These are phyloP conservation scores for Neophaeococcomyces mojaviensis DNA, from an alignment of 2,329 filamentous ascomycete genomes.

Conservation along the genomic window DNA sequence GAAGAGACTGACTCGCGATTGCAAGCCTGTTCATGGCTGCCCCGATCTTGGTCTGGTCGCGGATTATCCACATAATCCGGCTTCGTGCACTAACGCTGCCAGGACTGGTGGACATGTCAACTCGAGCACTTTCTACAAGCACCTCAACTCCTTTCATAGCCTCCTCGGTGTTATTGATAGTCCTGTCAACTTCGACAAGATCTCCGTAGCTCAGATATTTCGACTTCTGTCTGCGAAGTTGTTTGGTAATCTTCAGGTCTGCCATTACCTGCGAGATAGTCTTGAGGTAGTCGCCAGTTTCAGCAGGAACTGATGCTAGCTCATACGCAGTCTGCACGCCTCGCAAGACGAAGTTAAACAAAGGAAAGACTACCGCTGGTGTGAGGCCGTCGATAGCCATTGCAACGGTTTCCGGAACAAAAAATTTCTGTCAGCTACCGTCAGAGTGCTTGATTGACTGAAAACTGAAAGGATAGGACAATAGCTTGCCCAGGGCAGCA, in stretches of 20 bases:
- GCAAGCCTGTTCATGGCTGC: neutral
- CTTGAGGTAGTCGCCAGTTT: slow-evolving; percentile 1
- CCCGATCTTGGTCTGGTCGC: neutral
- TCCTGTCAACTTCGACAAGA: neutral
- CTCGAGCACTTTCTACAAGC: neutral
- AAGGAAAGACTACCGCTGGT: neutral
- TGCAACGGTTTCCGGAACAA: neutral
- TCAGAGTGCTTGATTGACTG: neutral
- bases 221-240: neutral
- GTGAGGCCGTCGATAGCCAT: neutral
- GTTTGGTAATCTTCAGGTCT: neutral
- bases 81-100: neutral
- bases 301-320: neutral
- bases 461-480: too few species aligned
- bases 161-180: neutral
- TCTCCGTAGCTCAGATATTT: neutral
- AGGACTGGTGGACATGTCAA: neutral
- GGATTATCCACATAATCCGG: neutral
- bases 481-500: too few species aligned
- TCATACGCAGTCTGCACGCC: neutral
- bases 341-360: neutral
- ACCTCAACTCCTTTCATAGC: neutral
- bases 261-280: neutral
- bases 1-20: neutral
- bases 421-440: neutral